Percentiles rank a stretch among this genome's conserved stretches.
Conservation (phyloP, 2,329 filamentous ascomycete species). For the Scedosporium minutisporum region DNA sequence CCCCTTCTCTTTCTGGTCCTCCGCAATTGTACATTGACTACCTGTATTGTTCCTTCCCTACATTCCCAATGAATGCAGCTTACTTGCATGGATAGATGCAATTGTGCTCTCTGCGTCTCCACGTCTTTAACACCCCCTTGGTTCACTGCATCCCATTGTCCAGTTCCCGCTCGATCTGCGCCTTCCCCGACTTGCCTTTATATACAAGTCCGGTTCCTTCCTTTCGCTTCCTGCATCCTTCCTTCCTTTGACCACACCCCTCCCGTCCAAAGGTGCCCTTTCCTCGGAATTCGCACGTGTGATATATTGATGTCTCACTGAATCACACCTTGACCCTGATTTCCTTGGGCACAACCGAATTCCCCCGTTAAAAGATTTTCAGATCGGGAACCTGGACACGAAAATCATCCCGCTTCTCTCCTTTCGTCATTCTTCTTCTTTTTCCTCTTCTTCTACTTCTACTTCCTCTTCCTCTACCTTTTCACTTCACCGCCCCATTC, state of each 20-base stretch:
- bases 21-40: neutral
- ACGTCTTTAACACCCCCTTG: neutral
- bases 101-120: neutral
- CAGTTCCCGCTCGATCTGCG: neutral
- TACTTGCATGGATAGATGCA: neutral
- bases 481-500: conserved; percentile 15
- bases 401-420: neutral
- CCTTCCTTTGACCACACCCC: neutral
- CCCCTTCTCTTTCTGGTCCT: neutral
- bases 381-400: neutral
- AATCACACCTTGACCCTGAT: neutral
- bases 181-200: neutral
- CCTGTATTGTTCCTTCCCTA: neutral
- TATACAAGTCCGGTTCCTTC: neutral
- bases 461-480: neutral
- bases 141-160: no score
- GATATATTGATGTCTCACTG: neutral
- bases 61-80: neutral
- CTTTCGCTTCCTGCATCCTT: conserved; percentile 6
- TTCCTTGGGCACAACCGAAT: neutral
- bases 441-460: neutral
- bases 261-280: neutral
- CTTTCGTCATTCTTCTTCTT: neutral
- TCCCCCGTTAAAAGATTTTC: neutral
- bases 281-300: neutral